These are phyloP conservation scores for Gilbertella persicaria DNA, from an alignment of 371 early-diverging fungal genomes.

Conservation along the genomic window DNA sequence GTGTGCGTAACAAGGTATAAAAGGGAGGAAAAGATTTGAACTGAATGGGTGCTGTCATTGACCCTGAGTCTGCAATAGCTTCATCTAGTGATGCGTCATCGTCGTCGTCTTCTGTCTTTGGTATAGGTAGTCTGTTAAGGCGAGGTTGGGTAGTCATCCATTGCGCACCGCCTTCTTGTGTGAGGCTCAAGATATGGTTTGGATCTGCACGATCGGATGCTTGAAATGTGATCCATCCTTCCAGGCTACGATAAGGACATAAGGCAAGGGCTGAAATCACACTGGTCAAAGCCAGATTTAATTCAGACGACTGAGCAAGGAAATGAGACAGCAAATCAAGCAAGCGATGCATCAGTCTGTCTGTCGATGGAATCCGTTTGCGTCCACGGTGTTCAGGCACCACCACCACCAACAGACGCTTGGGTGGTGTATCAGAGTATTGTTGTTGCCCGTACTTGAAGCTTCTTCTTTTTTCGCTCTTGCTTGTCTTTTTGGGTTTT, in stretches of 20 bases:
- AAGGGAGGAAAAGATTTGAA: constrained; percentile 67
- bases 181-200: constrained; percentile 47
- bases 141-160: constrained; percentile 9
- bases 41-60: constrained; percentile 36
- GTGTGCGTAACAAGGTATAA: constrained; percentile 61
- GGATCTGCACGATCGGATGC: constrained; percentile 57
- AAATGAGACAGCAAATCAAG: constrained; percentile 70
- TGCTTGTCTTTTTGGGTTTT: constrained; percentile 7
- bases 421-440: too few relatives aligned
- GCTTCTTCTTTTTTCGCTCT: constrained; percentile 51
- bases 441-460: constrained; percentile 65
- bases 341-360: constrained; percentile 67
- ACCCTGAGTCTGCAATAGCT: constrained; percentile 32
- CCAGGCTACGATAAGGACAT: constrained; percentile 76
- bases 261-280: constrained; percentile 81
- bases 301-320: constrained; percentile 83
- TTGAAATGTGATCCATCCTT: constrained; percentile 79
- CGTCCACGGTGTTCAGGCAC: constrained; percentile 1
- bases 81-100: constrained; percentile 54
- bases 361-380: constrained; percentile 60
- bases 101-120: constrained; percentile 37
- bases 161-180: constrained; percentile 7
- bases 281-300: constrained; percentile 90
- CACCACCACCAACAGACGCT: too few relatives aligned
- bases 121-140: constrained; percentile 33